These are phyloP conservation scores for Leccinum angustisporum DNA, from an alignment of 1,284 basidiomycete species.

Conservation along the genomic window DNA sequence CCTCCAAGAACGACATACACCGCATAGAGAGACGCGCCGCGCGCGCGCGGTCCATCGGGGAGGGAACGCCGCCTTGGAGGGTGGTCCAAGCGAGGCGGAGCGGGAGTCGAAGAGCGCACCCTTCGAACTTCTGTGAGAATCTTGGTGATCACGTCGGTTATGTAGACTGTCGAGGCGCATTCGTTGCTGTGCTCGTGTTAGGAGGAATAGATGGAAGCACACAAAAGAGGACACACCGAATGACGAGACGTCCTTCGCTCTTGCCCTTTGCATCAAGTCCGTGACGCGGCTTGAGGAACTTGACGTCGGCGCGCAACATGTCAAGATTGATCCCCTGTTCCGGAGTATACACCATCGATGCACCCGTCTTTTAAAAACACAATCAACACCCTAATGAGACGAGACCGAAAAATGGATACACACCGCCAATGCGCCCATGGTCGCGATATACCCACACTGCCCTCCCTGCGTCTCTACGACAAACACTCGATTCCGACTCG, in stretches of 20 bases:
- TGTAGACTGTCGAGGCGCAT: slow-evolving; percentile 84
- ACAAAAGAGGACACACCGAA: slow-evolving; percentile 56
- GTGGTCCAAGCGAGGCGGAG: slow-evolving; percentile 92
- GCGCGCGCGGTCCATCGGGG: slow-evolving; percentile 89
- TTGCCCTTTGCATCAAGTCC: slow-evolving; percentile 85
- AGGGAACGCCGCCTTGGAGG: slow-evolving; percentile 92
- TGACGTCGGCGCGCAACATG: slow-evolving; percentile 81
- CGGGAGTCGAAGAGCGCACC: slow-evolving; percentile 90
- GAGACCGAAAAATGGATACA: slow-evolving; percentile 32
- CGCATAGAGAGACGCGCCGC: slow-evolving; percentile 88
- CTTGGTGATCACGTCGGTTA: slow-evolving; percentile 89
- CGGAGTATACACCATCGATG: slow-evolving; percentile 91
- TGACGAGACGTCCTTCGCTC: slow-evolving; percentile 90
- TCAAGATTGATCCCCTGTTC: slow-evolving; percentile 88
- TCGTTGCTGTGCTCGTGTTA: slow-evolving; percentile 68
- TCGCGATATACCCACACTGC: slow-evolving; percentile 93
- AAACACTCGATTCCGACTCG: slow-evolving; percentile 93
- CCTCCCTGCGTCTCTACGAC: slow-evolving; percentile 99
- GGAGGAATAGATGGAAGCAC: background rate
- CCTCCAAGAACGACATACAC: slow-evolving; percentile 93
- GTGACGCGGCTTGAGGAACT: slow-evolving; percentile 88
- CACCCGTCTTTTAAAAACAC: slow-evolving; percentile 61
- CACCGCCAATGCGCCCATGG: slow-evolving; percentile 93
- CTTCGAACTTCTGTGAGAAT: slow-evolving; percentile 97
- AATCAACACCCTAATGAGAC: background rate